A percentile compares a stretch with the other conserved stretches of the same genome.
These are phyloP conservation scores for Phaseolus lunatus DNA, from an alignment of 306 rosid genomes.

Conservation along the genomic window DNA sequence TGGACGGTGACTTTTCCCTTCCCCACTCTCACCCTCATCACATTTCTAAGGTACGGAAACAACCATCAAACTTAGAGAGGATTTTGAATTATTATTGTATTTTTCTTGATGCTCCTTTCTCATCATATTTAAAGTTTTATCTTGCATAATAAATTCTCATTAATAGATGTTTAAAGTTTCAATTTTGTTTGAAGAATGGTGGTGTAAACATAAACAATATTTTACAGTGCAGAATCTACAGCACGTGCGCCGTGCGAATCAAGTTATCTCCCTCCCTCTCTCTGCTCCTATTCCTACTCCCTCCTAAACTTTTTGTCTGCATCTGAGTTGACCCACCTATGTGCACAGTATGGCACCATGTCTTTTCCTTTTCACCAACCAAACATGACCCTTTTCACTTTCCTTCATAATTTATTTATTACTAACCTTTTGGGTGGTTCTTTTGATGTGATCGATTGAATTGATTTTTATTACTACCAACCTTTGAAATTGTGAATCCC, in stretches of 20 bases:
- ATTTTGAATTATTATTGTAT: too few species aligned
- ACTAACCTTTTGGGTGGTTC: neutral
- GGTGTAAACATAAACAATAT: too few species aligned
- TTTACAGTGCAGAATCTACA: neutral
- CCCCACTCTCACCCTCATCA: conserved; percentile 56
- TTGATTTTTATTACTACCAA: neutral
- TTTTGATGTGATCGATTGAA: conserved; percentile 17
- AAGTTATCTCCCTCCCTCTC: conserved; percentile 23
- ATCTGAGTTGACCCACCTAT: conserved; percentile 43
- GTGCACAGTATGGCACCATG: too few species aligned
- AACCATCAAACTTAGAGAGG: too few species aligned
- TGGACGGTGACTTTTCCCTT: conserved; percentile 64
- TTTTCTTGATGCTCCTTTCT: neutral
- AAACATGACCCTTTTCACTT: conserved; percentile 21
- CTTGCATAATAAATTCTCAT: too few species aligned
- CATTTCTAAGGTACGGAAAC: conserved; percentile 43
- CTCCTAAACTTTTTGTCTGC: conserved; percentile 16
- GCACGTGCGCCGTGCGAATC: conserved; percentile 39
- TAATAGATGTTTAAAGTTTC: too few species aligned
- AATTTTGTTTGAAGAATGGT: too few species aligned
- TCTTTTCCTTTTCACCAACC: conserved; percentile 23
- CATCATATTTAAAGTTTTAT: neutral
- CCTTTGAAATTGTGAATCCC: neutral
- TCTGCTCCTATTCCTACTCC: neutral
- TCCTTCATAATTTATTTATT: neutral